Base-by-base conservation (phyloP, 257 asterid species). In the Primulina huaijiensis region DNA sequence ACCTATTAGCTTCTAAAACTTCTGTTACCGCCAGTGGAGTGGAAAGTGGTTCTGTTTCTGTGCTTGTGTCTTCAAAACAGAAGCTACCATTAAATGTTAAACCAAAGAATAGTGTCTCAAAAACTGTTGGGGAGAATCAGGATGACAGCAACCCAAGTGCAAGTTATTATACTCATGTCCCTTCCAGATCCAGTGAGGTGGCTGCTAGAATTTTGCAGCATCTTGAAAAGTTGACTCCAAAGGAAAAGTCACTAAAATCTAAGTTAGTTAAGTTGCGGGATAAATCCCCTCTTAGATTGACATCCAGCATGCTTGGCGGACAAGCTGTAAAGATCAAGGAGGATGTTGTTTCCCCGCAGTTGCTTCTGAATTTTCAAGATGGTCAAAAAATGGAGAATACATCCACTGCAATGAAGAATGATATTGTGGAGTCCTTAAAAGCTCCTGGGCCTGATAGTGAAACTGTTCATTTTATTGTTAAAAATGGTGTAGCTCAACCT, bases 121-220 rank as follows among this genome's bases (percentile, higher is more conserved):
- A 82, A 66, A 70, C 62, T 53, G 67, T 68, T 62, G 84, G 76
- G 73, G 88, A 81, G 67, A 82, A 67, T 64, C 81, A 79, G 70
- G 78, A 74, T 69, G 79, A 57, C 65, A 76, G 76, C 75, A 64
- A 72, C 64, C 83, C 93, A 7, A 80, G 82, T 67, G 72, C 90
- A 64, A 88, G 83, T 75, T 82, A 78, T 75, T 82, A 78, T 82
- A 61, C 83, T 21, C 80, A 60, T 52, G 85, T 89, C 58, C 96
- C 93, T 78, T 58, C 89, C 43, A 79, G 78, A 78, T 89, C 97
- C 50, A 85, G 82, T 72, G 88, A 88, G 80, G 83, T 82, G 76
- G 99, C 99, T 68, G 80, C 93, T 65, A 88, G 76, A 81, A 89
- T 94, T 72, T 86, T 94, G 75, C 87, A 88, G 83, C 93, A 88